phyloP scores from a whole-genome alignment of 345 rosid genomes.

The Pistacia atlantica region DNA sequence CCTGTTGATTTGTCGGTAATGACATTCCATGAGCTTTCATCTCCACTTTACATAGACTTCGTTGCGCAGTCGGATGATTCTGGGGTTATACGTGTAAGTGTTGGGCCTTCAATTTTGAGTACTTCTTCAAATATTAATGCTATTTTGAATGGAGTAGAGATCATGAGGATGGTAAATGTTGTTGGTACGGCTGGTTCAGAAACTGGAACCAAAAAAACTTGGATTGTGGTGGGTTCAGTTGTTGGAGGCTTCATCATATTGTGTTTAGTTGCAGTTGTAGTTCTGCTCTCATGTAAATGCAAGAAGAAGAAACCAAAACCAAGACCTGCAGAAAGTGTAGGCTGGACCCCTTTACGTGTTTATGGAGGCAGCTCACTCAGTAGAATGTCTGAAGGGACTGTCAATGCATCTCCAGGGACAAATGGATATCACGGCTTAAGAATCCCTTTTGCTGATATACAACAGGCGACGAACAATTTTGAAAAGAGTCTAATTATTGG shows the following conservation, averaged over 20 bases:
- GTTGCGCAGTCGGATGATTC: slow-evolving; percentile 60
- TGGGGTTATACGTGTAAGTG: slow-evolving; percentile 59
- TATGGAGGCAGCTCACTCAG: slow-evolving; percentile 71
- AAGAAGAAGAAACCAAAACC: slow-evolving; percentile 46
- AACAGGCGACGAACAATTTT: slow-evolving; percentile 75
- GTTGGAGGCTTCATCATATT: slow-evolving; percentile 62
- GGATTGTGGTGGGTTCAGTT: slow-evolving; percentile 58
- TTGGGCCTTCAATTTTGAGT: slow-evolving; percentile 90
- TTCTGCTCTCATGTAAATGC: slow-evolving; percentile 42
- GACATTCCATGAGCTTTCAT: slow-evolving; percentile 58
- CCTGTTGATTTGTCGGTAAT: slow-evolving; percentile 82
- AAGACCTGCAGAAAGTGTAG: slow-evolving; percentile 59
- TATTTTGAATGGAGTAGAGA: slow-evolving; percentile 84
- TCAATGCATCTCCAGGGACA: slow-evolving; percentile 52
- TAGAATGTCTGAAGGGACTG: slow-evolving; percentile 73
- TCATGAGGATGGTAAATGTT: slow-evolving; percentile 66
- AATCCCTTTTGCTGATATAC: slow-evolving; percentile 78
- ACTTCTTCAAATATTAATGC: slow-evolving; percentile 57
- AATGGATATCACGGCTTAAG: slow-evolving; percentile 65
- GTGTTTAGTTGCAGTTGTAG: slow-evolving; percentile 33
- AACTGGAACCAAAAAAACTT: slow-evolving; percentile 40
- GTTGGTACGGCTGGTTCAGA: slow-evolving; percentile 24
- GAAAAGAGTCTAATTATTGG: slow-evolving; percentile 70
- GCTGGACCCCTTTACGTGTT: slow-evolving; percentile 81
- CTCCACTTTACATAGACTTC: slow-evolving; percentile 78